A percentile compares a stretch with the other conserved stretches of the same genome.
These are phyloP conservation scores for Umbilicus rupestris DNA, from an alignment of 164 flowering plant genomes.

Conservation along the genomic window DNA sequence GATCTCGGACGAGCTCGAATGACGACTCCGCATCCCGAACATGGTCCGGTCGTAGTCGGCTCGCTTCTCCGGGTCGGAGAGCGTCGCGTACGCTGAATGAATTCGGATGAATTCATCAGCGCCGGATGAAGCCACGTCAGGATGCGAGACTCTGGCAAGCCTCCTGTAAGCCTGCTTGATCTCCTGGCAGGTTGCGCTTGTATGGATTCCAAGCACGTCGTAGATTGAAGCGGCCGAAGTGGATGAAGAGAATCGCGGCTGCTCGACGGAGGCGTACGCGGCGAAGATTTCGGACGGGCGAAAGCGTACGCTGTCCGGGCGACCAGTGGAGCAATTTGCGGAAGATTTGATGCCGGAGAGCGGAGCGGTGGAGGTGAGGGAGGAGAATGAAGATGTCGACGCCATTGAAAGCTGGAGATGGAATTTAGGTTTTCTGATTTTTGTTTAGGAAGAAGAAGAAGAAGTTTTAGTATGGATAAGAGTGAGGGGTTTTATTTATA, in stretches of 20 bases:
- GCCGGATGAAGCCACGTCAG: conserved; percentile 34
- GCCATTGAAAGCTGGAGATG: not conserved
- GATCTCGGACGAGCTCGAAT: not conserved
- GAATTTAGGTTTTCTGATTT: not conserved
- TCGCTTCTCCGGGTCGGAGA: conserved; percentile 46
- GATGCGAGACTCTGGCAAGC: conserved; percentile 44
- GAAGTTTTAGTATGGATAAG: no score
- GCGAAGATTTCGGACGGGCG: conserved; percentile 8
- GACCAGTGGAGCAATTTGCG: not conserved
- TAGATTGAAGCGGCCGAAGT: conserved; percentile 27
- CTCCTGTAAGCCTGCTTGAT: conserved; percentile 48
- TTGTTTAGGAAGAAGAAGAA: no score
- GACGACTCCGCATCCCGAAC: conserved; percentile 13
- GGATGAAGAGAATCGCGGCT: conserved; percentile 2
- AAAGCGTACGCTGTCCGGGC: not conserved
- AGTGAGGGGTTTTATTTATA: no score
- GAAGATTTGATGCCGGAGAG: not conserved
- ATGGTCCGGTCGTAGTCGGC: conserved; percentile 38
- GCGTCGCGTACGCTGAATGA: conserved; percentile 41
- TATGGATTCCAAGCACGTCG: conserved; percentile 35
- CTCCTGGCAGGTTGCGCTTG: conserved; percentile 33
- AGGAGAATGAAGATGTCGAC: not conserved
- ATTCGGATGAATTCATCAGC: conserved; percentile 39
- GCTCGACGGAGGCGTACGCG: conserved; percentile 10
- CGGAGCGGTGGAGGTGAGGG: not conserved